Conservation (phyloP, 2,329 filamentous ascomycete species). For the Torrubiella hemipterigena region DNA sequence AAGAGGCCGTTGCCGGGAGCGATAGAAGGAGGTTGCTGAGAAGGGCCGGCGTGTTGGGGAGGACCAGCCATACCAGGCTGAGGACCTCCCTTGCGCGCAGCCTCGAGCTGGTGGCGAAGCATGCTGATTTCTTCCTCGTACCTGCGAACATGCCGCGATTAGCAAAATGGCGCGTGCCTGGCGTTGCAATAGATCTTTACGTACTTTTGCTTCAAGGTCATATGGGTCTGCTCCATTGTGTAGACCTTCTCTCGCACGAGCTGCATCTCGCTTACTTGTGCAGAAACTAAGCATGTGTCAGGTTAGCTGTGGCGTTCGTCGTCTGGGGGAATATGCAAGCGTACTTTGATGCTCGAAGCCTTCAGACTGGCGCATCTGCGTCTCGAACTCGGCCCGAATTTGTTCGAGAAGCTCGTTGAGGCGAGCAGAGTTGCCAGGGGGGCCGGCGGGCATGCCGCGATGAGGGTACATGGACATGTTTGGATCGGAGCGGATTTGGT, state of each 20-base stretch:
- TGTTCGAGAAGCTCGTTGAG: constrained; percentile 87
- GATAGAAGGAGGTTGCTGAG: constrained; percentile 78
- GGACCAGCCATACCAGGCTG: constrained; percentile 52
- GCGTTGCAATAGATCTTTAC: constrained; percentile 5
- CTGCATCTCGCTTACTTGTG: constrained; percentile 90
- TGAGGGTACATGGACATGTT: constrained; percentile 81
- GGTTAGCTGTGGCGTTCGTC: constrained; percentile 2
- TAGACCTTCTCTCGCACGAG: constrained; percentile 89
- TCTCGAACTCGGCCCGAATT: constrained; percentile 83
- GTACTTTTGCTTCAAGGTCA: constrained; percentile 84
- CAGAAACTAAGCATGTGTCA: constrained; percentile 50
- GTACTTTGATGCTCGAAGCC: constrained; percentile 90
- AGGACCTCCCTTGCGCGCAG: constrained; percentile 52
- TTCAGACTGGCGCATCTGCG: constrained; percentile 66
- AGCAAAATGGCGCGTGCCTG: constrained; percentile 4
- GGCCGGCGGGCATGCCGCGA: constrained; percentile 66
- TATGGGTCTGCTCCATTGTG: constrained; percentile 79
- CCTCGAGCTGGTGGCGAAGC: constrained; percentile 77
- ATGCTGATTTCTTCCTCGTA: constrained; percentile 86
- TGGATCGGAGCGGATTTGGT: too few species aligned
- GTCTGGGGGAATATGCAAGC: constrained; percentile 24
- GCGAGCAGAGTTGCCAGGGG: constrained; percentile 47
- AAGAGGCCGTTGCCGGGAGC: constrained; percentile 89
- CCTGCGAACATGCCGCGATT: constrained; percentile 32
- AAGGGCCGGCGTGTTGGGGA: constrained; percentile 64